Evolutionary conservation across 2,329 filamentous ascomycete species (phyloP), one percentile per base, ranked within the genome.

Genomic region (Verticillium longisporum): DNA sequence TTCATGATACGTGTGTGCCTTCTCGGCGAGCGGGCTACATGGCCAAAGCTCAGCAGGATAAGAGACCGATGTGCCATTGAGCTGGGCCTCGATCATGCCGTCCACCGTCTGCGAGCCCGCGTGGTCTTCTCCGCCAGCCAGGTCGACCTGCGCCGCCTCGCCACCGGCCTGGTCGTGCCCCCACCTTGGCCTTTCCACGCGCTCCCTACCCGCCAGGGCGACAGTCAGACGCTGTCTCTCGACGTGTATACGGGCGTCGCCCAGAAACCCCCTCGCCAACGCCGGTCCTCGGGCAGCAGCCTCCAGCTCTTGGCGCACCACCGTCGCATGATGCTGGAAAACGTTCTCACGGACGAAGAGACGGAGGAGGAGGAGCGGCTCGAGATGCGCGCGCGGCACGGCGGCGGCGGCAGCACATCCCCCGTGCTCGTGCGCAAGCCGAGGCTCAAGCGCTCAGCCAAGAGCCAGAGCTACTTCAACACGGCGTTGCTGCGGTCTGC

Each of bases 11-110:
- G 89, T 56, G 88, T 90, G 9, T 90, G 90, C 68, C 77, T 91
- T 6, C 83, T 85, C 32, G 94, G 94, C 6, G 91, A 97, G 73
- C 83, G 88, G 61, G 93, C 94, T 2, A 96, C 93, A 0, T 98
- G 93, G 94, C 92, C 93, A 0, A 93, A 93, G 71, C 77, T 98
- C 10, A 89, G 89, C 64, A 86, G 92, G 13, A 90, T 98, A 68
- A 83, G 90, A 45, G 95, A 97, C 69, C 89, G 92, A 60, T 92
- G 92, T 67, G 91, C 92, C 3, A 91, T 97, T 60, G 94, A 98
- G 72, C 77, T 97, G 56, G 91, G 92, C 4, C 77, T 98, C 1
- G 90, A 95, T 70, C 81, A 84, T 21, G 89, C 90, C 2, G 88
- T 94, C 1, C 87, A 90, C 64, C 79, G 81, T 11, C 77, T 92